Evolutionary conservation across 352 stramenopile species (phyloP), one percentile per base, ranked within the genome.

Genomic region (Thalassiosira mediterranea): DNA sequence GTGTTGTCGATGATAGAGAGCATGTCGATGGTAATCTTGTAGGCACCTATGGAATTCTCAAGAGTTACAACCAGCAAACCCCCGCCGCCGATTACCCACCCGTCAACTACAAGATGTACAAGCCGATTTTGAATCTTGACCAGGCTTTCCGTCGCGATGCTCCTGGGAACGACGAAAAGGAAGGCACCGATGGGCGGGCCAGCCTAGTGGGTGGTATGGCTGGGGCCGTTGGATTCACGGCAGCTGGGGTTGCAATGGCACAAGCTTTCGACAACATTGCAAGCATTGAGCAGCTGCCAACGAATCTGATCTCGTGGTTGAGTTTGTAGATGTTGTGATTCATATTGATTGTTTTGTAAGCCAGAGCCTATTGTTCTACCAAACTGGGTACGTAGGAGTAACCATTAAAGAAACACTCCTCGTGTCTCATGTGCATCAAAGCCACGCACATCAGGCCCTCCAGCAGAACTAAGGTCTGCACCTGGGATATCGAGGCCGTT

Each of bases 31-130:
- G 66, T 32, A 37, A 70, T 11, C 15, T 71, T 32, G 54, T 75
- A n/a, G 66, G 66, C 8, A 71, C 66, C 3, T 75, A 38, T n/a
- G 66, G 66, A 25, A 75, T 75, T 34, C 34, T 71, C n/a, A 48
- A 46, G 28, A 46, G 53, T 52, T 75, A 75, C 25, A 25, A 42
- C 54, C 66, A 75, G 38, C 26, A 57, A 4, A 62, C 66, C 13
- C 54, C 66, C 4, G 40, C 26, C 17, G 66, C 25, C 4, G 2
- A n/a, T 0, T 75, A 65, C 38, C 66, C 66, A 34, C 66, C 66
- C 4, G 28, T 70, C 19, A 75, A 75, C 34, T 75, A 75, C 56
- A 70, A 53, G 2, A 21, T 53, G 37, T 75, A 75, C 42, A 26
- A 26, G 46, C 53, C 53, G 8, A 0, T 71, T 21, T 48, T 71